Percentiles rank a stretch among this genome's conserved stretches.
Conservation (phyloP, 2,329 filamentous ascomycete species). For the Diaporthe sp. region DNA sequence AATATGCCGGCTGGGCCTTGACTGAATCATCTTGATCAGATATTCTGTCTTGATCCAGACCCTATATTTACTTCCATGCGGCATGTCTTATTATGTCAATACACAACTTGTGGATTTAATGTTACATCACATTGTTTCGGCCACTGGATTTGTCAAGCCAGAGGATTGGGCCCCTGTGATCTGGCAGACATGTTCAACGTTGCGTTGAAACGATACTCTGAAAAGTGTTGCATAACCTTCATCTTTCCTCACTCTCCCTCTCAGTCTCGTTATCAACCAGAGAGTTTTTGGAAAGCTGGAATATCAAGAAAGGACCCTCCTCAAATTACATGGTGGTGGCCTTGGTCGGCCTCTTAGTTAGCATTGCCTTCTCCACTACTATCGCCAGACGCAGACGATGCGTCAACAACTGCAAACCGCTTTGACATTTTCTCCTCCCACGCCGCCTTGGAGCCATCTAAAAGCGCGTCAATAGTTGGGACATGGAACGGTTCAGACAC, state of each 20-base stretch:
- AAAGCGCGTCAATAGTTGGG: not conserved
- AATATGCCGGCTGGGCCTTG: not conserved
- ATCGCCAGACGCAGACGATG: not conserved
- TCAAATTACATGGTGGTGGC: not conserved
- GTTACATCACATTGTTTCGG: no score
- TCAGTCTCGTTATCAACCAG: not conserved
- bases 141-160: no score
- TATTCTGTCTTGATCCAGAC: no score
- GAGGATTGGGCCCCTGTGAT: no score
- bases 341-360: not conserved
- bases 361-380: not conserved
- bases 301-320: not conserved
- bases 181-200: no score
- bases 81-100: no score
- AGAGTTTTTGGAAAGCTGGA: not conserved
- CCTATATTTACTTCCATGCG: no score
- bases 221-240: no score
- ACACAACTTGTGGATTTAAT: no score
- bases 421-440: constrained; percentile 10
- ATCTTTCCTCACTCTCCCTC: no score
- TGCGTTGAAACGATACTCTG: no score
- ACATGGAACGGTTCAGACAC: not conserved
- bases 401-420: not conserved
- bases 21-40: not conserved
- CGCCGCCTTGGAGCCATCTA: not conserved